A percentile compares a stretch with the other conserved stretches of the same genome.
phyloP scores from a whole-genome alignment of 768 basidiomycete genomes.

The Leccinum pellstonianum region DNA sequence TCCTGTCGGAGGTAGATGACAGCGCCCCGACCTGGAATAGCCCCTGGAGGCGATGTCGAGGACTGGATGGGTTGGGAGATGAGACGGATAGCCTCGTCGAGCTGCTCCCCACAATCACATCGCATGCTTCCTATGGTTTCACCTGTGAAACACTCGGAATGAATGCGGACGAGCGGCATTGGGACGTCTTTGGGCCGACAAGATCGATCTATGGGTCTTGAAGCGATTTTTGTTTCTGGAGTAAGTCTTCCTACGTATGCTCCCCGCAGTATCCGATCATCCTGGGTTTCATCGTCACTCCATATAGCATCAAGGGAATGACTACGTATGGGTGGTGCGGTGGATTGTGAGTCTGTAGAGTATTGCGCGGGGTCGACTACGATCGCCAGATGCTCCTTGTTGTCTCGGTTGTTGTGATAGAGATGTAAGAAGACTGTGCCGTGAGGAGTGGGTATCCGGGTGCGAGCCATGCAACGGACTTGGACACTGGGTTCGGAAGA shows the following conservation, averaged over 20 bases:
- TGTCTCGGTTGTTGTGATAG: constrained; percentile 90
- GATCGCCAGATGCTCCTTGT: constrained; percentile 94
- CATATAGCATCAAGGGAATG: constrained; percentile 79
- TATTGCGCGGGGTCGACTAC: constrained; percentile 92
- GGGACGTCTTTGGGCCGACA: constrained; percentile 41
- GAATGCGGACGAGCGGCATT: constrained; percentile 87
- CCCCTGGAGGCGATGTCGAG: constrained; percentile 35
- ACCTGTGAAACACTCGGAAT: constrained; percentile 98
- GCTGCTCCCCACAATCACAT: constrained; percentile 98
- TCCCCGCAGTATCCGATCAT: constrained; percentile 90
- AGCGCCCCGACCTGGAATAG: constrained; percentile 83
- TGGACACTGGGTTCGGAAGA: constrained; percentile 35
- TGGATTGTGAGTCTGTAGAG: constrained; percentile 38
- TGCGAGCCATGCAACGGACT: constrained; percentile 94
- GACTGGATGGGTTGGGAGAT: constrained; percentile 71
- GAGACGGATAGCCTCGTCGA: constrained; percentile 93
- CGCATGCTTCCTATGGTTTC: constrained; percentile 98
- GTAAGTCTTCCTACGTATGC: constrained; percentile 88
- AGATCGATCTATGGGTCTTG: constrained; percentile 31
- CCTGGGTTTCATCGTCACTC: constrained; percentile 83
- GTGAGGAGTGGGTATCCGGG: constrained; percentile 94
- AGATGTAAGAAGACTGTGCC: constrained; percentile 91
- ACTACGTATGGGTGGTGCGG: constrained; percentile 71
- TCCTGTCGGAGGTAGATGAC: constrained; percentile 97
- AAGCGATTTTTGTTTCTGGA: constrained; percentile 48